Evolutionary conservation across 352 stramenopile genomes (phyloP), one percentile per base, ranked within the genome.

Genomic region (Peronospora tabacina): DNA sequence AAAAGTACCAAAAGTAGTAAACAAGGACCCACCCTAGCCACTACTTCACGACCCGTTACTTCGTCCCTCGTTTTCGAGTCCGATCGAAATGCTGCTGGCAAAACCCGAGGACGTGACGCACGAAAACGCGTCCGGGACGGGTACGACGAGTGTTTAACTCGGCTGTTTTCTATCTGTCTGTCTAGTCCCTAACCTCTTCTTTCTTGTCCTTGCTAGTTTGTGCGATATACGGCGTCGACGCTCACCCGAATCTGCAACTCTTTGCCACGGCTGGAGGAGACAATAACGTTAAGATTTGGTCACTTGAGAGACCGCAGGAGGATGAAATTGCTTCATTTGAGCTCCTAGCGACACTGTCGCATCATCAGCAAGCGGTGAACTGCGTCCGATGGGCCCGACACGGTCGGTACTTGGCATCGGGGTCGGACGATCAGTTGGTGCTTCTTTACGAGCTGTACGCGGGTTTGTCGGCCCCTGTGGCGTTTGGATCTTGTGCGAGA

Each of bases 221-320:
- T 44, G 78, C 80, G 43, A 91, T 94, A 60, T 94, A 94, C 53
- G 78, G 80, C 39, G 67, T 94, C 12, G 82, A 94, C 56, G 78
- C 78, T 20, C 80, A 94, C 59, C 80, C 82, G n/a, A 80, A 40
- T 49, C 66, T 81, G 44, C 52, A 64, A 49, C 58, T 90, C 42
- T 83, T 91, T 29, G 80, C 82, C 6, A 94, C 82, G 7, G 82
- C 80, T 3, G 82, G 82, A 10, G 82, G 82, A 64, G 82, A 91
- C 61, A 87, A 86, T 40, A 66, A 63, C 24, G 80, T 94, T 26
- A 91, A 90, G 59, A 82, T 94, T 43, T 94, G 82, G 82, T 89
- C 82, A 28, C 44, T 91, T 10, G 54, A 70, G 34, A 28, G 36
- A 7, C 58, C 51, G 2, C 15, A 44, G 0, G 68, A 70, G 16